Conservation (phyloP, 805 yeast genomes). For the Pichia exigua region DNA sequence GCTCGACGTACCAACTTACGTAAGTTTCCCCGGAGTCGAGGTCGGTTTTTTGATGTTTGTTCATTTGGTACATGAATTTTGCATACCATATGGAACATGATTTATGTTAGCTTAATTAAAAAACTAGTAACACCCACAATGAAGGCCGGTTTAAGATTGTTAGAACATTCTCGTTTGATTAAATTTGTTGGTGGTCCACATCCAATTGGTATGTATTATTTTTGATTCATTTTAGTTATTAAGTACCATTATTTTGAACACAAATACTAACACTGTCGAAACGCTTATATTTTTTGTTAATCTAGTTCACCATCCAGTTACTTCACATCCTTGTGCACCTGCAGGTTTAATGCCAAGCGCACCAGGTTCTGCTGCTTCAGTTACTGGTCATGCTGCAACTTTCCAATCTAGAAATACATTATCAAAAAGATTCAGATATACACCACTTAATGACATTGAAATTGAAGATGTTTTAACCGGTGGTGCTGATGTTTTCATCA, state of each 20-base stretch:
- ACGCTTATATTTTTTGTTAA: background rate
- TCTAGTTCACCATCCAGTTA: conserved; percentile 16
- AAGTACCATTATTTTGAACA: background rate
- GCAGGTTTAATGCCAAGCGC: conserved; percentile 24
- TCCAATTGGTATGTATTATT: conserved; percentile 36
- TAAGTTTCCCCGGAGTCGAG: conserved; percentile 1
- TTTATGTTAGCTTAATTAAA: background rate
- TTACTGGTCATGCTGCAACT: conserved; percentile 12
- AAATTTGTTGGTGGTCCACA: conserved; percentile 84
- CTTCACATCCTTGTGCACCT: conserved; percentile 34
- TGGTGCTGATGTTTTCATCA: conserved; percentile 61
- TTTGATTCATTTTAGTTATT: background rate
- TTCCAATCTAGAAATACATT: conserved; percentile 53
- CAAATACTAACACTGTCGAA: background rate
- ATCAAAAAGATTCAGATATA: conserved; percentile 68
- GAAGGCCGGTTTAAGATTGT: conserved; percentile 24
- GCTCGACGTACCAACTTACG: background rate
- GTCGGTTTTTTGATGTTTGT: background rate
- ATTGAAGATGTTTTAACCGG: conserved; percentile 74
- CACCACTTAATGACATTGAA: conserved; percentile 55
- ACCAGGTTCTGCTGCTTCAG: conserved; percentile 4
- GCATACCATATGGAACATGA: background rate
- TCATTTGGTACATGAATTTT: background rate
- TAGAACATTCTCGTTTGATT: conserved; percentile 59
- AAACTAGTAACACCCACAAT: conserved; percentile 13